A percentile compares a stretch with the other conserved stretches of the same genome.
Conservation (phyloP, 352 stramenopile genomes). For the Phytophthora idaei region DNA sequence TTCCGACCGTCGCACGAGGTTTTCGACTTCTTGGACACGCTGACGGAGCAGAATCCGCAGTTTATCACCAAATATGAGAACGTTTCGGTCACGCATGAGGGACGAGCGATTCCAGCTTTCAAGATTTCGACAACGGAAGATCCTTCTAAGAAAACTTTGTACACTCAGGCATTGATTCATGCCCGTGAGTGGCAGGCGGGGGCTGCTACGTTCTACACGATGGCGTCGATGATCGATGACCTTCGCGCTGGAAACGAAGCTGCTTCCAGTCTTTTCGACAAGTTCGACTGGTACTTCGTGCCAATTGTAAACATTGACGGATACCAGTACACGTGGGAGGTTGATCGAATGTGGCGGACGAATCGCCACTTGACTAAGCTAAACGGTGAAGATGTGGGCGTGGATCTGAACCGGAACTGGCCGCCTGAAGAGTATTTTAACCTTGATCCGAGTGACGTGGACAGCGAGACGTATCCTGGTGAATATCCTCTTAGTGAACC, state of each 20-base stretch:
- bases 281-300: constrained; percentile 81
- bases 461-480: constrained; percentile 65
- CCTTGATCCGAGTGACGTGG: constrained; percentile 38
- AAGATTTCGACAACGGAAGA: constrained; percentile 49
- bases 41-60: constrained; percentile 48
- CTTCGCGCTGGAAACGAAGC: constrained; percentile 34
- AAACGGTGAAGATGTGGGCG: constrained; percentile 46
- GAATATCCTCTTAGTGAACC: constrained; percentile 63
- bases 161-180: constrained; percentile 72
- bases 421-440: constrained; percentile 67
- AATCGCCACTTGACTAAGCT: constrained; percentile 48
- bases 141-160: constrained; percentile 44
- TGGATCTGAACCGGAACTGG: constrained; percentile 83
- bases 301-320: constrained; percentile 82
- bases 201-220: constrained; percentile 50
- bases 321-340: constrained; percentile 75
- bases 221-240: constrained; percentile 49
- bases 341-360: constrained; percentile 69
- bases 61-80: constrained; percentile 60
- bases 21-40: constrained; percentile 61
- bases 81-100: constrained; percentile 60
- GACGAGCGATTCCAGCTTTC: constrained; percentile 61
- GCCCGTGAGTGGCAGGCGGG: constrained; percentile 61
- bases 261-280: constrained; percentile 35
- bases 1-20: constrained; percentile 69